A percentile compares a stretch with the other conserved stretches of the same genome.
These are phyloP conservation scores for Colletotrichum sp. DNA, from an alignment of 2,329 filamentous ascomycete species.

Conservation along the genomic window DNA sequence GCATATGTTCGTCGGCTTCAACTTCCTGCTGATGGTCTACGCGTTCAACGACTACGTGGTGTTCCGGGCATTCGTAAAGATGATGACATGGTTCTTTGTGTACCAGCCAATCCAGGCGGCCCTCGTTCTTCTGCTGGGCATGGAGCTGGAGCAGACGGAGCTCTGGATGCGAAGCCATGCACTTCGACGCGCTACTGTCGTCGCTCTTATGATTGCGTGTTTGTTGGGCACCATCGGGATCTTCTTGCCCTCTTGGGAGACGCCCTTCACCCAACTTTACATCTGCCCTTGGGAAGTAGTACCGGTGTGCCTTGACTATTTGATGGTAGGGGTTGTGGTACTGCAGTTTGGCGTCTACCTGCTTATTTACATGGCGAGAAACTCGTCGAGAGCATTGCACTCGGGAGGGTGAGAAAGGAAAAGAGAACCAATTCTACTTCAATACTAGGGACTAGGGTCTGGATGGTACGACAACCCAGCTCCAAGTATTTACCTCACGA, in stretches of 20 bases:
- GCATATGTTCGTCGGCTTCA: neutral
- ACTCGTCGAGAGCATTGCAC: neutral
- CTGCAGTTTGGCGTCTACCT: neutral
- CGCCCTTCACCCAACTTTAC: neutral
- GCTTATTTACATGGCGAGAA: neutral
- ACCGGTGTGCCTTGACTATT: neutral
- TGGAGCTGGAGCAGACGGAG: neutral
- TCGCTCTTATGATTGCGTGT: neutral
- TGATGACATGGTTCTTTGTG: neutral
- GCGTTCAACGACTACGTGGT: neutral
- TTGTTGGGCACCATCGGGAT: neutral
- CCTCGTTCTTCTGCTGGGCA: neutral
- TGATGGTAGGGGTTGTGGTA: neutral
- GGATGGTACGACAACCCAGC: neutral
- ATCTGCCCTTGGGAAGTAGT: neutral
- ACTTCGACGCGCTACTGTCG: fast-evolving
- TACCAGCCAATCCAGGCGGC: neutral
- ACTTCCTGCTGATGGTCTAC: neutral
- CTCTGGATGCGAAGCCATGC: fast-evolving
- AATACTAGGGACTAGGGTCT: neutral
- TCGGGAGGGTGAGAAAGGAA: fast-evolving
- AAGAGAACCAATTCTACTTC: neutral
- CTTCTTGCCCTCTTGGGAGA: neutral
- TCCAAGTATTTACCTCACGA: neutral
- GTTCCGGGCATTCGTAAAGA: neutral